Conservation (phyloP, 306 rosid species). For the Pterocarpus santalinus region DNA sequence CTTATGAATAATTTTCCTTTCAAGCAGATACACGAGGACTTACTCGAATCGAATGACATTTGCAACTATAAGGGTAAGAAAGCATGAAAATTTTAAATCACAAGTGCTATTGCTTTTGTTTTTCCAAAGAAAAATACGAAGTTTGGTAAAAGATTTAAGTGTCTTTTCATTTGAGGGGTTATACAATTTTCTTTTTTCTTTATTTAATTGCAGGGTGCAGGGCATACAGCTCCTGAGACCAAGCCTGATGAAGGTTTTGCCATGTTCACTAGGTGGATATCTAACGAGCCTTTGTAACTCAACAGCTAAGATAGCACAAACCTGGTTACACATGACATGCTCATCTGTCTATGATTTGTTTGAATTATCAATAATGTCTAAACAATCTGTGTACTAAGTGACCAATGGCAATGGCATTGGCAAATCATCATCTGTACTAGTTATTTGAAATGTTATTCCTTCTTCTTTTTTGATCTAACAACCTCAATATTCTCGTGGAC, state of each 20-base stretch:
- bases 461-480: not conserved
- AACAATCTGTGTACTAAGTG: not conserved
- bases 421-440: not conserved
- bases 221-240: conserved; percentile 28
- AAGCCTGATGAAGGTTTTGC: conserved; percentile 39
- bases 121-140: no score
- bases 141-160: not conserved
- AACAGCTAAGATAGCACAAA: not conserved
- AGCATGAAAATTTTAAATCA: not conserved
- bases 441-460: not conserved
- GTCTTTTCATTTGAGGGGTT: not conserved
- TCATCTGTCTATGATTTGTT: not conserved
- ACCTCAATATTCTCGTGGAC: not conserved
- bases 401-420: not conserved
- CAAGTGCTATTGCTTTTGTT: no score
- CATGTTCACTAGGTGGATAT: conserved; percentile 42
- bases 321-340: not conserved
- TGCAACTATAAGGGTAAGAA: conserved; percentile 51
- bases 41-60: conserved; percentile 48
- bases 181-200: no score
- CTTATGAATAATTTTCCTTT: not conserved
- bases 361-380: not conserved
- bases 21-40: conserved; percentile 28
- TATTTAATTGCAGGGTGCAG: conserved; percentile 36
- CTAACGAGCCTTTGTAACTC: conserved; percentile 11